These are phyloP conservation scores for Lasiosphaeria ovina DNA, from an alignment of 495 filamentous ascomycete species.

Conservation along the genomic window DNA sequence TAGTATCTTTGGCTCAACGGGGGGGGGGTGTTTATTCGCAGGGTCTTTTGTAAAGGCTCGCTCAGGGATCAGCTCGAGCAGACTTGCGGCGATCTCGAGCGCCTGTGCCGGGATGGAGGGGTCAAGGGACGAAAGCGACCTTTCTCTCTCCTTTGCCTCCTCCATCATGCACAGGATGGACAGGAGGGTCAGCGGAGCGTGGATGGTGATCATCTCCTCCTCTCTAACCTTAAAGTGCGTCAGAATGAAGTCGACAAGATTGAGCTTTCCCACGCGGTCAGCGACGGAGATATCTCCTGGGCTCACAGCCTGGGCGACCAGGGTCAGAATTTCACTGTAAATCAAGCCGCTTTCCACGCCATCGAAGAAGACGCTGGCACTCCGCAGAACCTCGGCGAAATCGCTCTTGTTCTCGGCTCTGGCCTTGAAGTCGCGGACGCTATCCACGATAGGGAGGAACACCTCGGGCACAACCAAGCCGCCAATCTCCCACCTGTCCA, in stretches of 20 bases:
- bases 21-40: conserved; percentile 20
- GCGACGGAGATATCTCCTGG: conserved; percentile 35
- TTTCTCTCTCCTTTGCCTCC: conserved; percentile 33
- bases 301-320: conserved; percentile 57
- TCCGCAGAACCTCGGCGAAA: conserved; percentile 83
- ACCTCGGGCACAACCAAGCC: conserved; percentile 81
- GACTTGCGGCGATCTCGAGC: conserved; percentile 51
- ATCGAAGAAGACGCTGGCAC: conserved; percentile 94
- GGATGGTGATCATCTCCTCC: conserved; percentile 88
- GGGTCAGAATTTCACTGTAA: conserved; percentile 72
- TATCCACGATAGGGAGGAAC: conserved; percentile 82
- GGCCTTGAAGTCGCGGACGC: conserved; percentile 67
- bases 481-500: conserved; percentile 98
- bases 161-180: conserved; percentile 63
- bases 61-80: conserved; percentile 68
- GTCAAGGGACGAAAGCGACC: conserved; percentile 7
- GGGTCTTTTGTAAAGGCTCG: conserved; percentile 57
- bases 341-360: conserved; percentile 92
- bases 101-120: conserved; percentile 35
- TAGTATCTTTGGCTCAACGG: conserved; percentile 27
- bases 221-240: conserved; percentile 89
- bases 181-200: conserved; percentile 74
- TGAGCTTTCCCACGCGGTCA: conserved; percentile 58
- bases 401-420: conserved; percentile 57
- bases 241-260: conserved; percentile 77